Evolutionary conservation across 2,329 filamentous ascomycete species (phyloP).

Genomic region (Rhytidhysteron rufulum): DNA sequence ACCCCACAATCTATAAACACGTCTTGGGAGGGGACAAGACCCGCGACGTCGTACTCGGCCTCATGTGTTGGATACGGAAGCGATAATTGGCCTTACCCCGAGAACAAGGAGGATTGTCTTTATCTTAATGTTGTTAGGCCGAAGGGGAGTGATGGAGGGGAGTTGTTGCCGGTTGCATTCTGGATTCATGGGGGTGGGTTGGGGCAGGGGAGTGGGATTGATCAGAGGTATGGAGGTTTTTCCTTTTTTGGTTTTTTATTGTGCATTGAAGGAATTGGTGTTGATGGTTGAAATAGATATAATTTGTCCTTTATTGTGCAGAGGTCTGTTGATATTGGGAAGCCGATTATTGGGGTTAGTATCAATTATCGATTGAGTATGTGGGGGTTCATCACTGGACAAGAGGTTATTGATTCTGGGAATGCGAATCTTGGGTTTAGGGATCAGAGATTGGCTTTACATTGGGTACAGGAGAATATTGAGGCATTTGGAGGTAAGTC

Average conservation of each 20-base stretch:
- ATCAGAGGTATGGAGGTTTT: conserved; percentile 56
- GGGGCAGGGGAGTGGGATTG: conserved; percentile 34
- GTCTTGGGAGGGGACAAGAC: conserved; percentile 26
- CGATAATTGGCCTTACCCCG: conserved; percentile 11
- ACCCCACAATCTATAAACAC: conserved; percentile 46
- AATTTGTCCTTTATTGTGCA: conserved; percentile 56
- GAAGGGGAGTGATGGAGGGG: conserved; percentile 37
- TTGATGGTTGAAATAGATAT: conserved; percentile 47
- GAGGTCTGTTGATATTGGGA: conserved; percentile 18
- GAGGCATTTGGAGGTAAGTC: conserved; percentile 31
- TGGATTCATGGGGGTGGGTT: conserved; percentile 55
- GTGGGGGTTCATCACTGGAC: conserved; percentile 62
- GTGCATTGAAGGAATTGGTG: too few species aligned
- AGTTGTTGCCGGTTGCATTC: conserved; percentile 49
- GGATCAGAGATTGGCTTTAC: conserved; percentile 37
- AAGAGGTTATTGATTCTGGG: conserved; percentile 48
- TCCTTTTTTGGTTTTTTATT: too few species aligned
- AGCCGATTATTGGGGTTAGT: conserved; percentile 16
- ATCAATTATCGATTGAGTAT: conserved; percentile 49
- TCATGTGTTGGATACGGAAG: conserved; percentile 30
- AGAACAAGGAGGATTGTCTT: conserved; percentile 50
- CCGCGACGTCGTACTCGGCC: conserved; percentile 31
- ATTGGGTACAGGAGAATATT: conserved; percentile 20
- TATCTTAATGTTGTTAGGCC: conserved; percentile 57
- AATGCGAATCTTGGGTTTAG: conserved; percentile 41